Percentiles rank a stretch among this genome's conserved stretches.
Evolutionary conservation across 306 rosid species (phyloP).

Genomic region (Astragalus membranaceus): DNA sequence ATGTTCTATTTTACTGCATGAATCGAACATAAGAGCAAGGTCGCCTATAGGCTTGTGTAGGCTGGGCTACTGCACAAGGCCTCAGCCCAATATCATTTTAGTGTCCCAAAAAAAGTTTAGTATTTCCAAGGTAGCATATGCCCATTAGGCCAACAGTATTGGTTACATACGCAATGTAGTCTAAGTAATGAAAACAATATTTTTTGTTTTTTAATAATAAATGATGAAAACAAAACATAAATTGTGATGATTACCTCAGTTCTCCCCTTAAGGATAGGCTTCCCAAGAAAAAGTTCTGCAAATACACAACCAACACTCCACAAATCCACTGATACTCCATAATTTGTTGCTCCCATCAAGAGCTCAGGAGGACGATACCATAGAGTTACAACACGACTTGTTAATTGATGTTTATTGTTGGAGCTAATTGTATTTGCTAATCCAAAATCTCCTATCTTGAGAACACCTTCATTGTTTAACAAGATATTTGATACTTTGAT

Average conservation of each 20-base stretch:
- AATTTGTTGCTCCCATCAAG: conserved; percentile 85
- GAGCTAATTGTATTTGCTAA: conserved; percentile 66
- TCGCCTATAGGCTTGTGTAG: no score
- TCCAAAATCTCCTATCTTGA: conserved; percentile 94
- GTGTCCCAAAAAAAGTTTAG: no score
- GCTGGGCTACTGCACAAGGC: no score
- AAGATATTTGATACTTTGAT: conserved; percentile 86
- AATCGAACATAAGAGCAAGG: no score
- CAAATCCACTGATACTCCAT: conserved; percentile 81
- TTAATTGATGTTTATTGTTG: conserved; percentile 52
- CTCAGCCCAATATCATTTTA: no score
- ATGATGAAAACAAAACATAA: background rate
- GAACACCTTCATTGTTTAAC: conserved; percentile 78
- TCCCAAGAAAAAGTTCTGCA: conserved; percentile 74
- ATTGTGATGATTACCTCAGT: conserved; percentile 62
- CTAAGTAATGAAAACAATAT: background rate
- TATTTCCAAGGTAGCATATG: no score
- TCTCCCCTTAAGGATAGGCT: conserved; percentile 93
- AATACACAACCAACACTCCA: conserved; percentile 98
- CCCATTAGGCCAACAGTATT: no score
- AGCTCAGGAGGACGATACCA: conserved; percentile 99
- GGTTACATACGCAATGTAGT: background rate
- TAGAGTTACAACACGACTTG: conserved; percentile 90
- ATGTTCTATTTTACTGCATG: no score
- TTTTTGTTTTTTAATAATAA: background rate